These are phyloP conservation scores for Licmophora abbreviata DNA, from an alignment of 108 stramenopile genomes.

Conservation along the genomic window DNA sequence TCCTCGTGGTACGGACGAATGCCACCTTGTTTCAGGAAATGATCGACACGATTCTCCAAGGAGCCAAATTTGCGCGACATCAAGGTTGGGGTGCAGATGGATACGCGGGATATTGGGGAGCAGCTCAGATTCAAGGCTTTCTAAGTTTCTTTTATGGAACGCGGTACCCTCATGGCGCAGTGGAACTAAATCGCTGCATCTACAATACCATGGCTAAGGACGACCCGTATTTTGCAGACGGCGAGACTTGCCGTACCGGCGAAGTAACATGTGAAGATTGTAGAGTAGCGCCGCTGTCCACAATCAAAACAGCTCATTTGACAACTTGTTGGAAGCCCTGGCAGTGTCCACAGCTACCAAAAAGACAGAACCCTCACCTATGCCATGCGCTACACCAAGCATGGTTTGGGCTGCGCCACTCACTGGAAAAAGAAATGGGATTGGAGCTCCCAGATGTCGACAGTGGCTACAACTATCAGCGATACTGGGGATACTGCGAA, in stretches of 20 bases:
- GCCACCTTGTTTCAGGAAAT: constrained; percentile 53
- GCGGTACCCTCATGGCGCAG: constrained; percentile 13
- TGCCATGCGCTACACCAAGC: background rate
- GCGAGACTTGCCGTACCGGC: constrained; percentile 46
- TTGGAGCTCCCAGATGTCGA: background rate
- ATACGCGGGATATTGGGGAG: constrained; percentile 72
- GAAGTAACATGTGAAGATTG: constrained; percentile 60
- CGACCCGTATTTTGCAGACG: constrained; percentile 17
- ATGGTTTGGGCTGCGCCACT: constrained; percentile 1
- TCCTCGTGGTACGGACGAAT: constrained; percentile 67
- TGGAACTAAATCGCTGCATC: constrained; percentile 62
- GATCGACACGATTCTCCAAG: constrained; percentile 51
- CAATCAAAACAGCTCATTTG: constrained; percentile 62
- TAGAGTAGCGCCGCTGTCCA: constrained; percentile 20
- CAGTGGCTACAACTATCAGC: background rate
- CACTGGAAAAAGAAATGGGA: background rate
- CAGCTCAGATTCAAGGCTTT: constrained; percentile 36
- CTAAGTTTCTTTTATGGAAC: constrained; percentile 60
- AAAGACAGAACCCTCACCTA: background rate
- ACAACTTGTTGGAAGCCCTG: constrained; percentile 84
- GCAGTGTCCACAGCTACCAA: constrained; percentile 27
- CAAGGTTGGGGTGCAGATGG: constrained; percentile 59
- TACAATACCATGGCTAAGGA: constrained; percentile 80
- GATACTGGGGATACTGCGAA: background rate
- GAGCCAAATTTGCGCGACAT: constrained; percentile 35